Evolutionary conservation across 83 land plant species (phyloP).

Genomic region (Picea abies): DNA sequence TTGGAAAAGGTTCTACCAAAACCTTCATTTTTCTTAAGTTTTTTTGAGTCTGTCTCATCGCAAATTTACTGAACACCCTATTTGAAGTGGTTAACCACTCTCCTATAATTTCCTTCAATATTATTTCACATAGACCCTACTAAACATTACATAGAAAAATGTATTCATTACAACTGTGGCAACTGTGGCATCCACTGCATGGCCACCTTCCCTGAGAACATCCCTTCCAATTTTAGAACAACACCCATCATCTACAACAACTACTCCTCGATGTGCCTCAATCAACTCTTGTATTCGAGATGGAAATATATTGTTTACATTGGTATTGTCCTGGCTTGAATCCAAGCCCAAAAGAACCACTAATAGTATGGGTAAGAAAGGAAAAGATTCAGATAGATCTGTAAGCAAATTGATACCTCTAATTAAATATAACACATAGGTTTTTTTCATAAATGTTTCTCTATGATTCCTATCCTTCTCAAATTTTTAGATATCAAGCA

Average conservation of each 20-base stretch:
- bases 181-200: constrained; percentile 84
- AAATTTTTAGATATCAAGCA: neutral
- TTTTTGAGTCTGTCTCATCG: too few relatives aligned
- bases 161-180: constrained; percentile 58
- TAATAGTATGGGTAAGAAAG: constrained; percentile 1
- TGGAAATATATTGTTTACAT: neutral
- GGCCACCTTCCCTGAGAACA: constrained; percentile 56
- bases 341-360: neutral
- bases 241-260: constrained; percentile 74
- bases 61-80: too few relatives aligned
- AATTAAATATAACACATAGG: neutral
- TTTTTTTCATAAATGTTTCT: neutral
- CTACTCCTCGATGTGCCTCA: constrained; percentile 40
- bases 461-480: neutral
- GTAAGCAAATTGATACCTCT: neutral
- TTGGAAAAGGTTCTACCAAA: too few relatives aligned
- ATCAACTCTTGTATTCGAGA: constrained; percentile 14
- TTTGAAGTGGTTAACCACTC: too few relatives aligned
- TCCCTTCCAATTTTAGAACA: constrained; percentile 72
- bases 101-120: too few relatives aligned
- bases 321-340: neutral
- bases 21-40: too few relatives aligned
- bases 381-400: neutral
- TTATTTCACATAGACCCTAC: too few relatives aligned
- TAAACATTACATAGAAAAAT: too few relatives aligned